Conservation (phyloP, 2,329 filamentous ascomycete genomes). For the Oidium heveae region DNA sequence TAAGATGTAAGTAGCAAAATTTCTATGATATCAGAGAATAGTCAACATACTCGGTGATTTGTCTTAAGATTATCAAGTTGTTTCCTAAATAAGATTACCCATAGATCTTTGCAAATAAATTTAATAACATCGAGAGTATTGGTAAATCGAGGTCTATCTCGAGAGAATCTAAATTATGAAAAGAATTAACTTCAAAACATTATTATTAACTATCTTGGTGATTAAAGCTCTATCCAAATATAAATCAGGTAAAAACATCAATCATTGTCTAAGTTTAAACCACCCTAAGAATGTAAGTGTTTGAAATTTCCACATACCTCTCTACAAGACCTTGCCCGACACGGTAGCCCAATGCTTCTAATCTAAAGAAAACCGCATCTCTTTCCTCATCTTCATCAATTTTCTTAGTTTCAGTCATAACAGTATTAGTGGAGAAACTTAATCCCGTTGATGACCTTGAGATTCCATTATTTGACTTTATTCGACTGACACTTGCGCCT, state of each 20-base stretch:
- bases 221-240: not conserved
- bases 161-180: slow-evolving; percentile 35
- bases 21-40: not conserved
- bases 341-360: slow-evolving; percentile 70
- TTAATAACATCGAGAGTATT: slow-evolving; percentile 93
- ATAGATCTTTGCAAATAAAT: slow-evolving; percentile 95
- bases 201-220: no score
- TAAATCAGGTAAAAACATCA: no score
- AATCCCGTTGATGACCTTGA: not conserved
- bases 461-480: not conserved
- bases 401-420: slow-evolving; percentile 7
- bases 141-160: slow-evolving; percentile 64
- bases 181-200: not conserved
- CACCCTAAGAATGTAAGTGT: no score
- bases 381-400: slow-evolving; percentile 58
- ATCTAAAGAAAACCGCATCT: slow-evolving; percentile 61
- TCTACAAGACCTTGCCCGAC: slow-evolving; percentile 85
- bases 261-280: no score
- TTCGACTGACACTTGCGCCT: not conserved
- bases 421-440: not conserved
- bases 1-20: not conserved
- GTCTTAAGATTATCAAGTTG: slow-evolving; percentile 98
- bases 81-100: slow-evolving; percentile 83
- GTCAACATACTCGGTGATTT: slow-evolving; percentile 52
- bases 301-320: slow-evolving; percentile 27